phyloP scores from a whole-genome alignment of 2,329 filamentous ascomycete genomes.

The Colletotrichum aenigma region DNA sequence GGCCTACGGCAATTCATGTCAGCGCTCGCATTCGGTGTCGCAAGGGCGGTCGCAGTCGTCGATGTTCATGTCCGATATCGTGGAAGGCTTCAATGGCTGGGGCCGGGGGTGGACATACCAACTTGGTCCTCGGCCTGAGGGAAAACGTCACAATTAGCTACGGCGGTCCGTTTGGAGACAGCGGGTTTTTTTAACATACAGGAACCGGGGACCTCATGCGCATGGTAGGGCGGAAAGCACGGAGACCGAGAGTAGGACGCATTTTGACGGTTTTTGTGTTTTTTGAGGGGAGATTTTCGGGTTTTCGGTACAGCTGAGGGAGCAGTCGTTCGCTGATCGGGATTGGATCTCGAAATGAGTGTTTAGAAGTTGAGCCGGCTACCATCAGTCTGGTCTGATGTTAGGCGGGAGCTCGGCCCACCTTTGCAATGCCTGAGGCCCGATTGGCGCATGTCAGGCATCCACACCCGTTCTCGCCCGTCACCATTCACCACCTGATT shows the following conservation, averaged over 20 bases:
- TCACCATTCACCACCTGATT: constrained; percentile 47
- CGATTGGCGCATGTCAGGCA: constrained; percentile 18
- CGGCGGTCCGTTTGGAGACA: constrained; percentile 4
- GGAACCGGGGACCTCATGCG: constrained; percentile 75
- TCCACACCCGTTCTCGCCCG: constrained; percentile 23
- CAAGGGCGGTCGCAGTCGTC: neutral
- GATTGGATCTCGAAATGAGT: constrained; percentile 28
- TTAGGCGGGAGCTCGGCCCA: constrained; percentile 13
- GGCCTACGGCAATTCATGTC: constrained; percentile 62
- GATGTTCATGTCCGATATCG: neutral
- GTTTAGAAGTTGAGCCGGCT: constrained; percentile 14
- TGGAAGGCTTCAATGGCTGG: constrained; percentile 14
- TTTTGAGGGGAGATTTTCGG: constrained; percentile 15
- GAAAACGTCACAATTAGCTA: constrained; percentile 34
- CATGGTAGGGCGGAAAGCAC: constrained; percentile 69
- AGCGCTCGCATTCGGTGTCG: constrained; percentile 3
- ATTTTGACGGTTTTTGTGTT: constrained; percentile 53
- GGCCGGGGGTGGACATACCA: constrained; percentile 55
- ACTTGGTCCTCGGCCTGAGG: constrained; percentile 69
- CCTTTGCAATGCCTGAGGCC: constrained; percentile 36
- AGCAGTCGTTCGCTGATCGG: constrained; percentile 27
- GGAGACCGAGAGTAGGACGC: constrained; percentile 69
- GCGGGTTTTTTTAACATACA: constrained; percentile 55
- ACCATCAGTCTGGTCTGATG: constrained; percentile 21
- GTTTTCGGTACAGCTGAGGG: constrained; percentile 8